Base-by-base conservation (phyloP, 306 rosid species). In the Trifolium repens region DNA sequence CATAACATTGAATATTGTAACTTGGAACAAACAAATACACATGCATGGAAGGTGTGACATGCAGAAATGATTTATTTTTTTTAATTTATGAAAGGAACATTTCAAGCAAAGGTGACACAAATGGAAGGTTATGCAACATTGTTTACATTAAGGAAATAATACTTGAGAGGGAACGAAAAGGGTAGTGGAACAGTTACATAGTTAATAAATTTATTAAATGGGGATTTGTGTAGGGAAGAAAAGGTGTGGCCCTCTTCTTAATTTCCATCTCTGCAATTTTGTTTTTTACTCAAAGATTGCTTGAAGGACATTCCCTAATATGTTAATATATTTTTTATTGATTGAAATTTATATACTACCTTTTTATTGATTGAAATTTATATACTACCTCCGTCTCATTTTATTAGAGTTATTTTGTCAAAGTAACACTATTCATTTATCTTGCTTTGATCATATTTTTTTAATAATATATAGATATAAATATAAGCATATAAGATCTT, bases 181-280 rank as follows among this genome's bases (percentile, higher is more conserved):
- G 24, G 13, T 15, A 32, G 5, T 14, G 24, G 66, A 30, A 65
- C 50, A 42, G 42, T 9, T 24, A 57, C 34, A 57, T 10, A 2
- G 35, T 57, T 57, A 11, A 17, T 54, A 54, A 17, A 35, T 35
- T 54, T 10, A 55, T 22, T 55, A 55, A 55, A 55, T 55, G 30
- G 61, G 34, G 15, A 54, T 54, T 54, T 54, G 63, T 22, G 47
- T 35, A 15, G 63, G 52, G 50, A 47, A 43, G 50, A 50, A 68
- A 35, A 74, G 47, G 47, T 19, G 50, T 74, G 78, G 78, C 76
- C 76, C 42, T 16, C 40, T 46, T 15, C 34, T 30, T 30, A 30
- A 30, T 17, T 43, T 8, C 13, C 7, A 7, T 10, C 12, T 54
- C 30, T 72, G 32, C 46, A 55, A 37, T 5, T 59, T 34, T 70